These are phyloP conservation scores for Pyrenophora seminiperda DNA, from an alignment of 2,329 filamentous ascomycete genomes.

Conservation along the genomic window DNA sequence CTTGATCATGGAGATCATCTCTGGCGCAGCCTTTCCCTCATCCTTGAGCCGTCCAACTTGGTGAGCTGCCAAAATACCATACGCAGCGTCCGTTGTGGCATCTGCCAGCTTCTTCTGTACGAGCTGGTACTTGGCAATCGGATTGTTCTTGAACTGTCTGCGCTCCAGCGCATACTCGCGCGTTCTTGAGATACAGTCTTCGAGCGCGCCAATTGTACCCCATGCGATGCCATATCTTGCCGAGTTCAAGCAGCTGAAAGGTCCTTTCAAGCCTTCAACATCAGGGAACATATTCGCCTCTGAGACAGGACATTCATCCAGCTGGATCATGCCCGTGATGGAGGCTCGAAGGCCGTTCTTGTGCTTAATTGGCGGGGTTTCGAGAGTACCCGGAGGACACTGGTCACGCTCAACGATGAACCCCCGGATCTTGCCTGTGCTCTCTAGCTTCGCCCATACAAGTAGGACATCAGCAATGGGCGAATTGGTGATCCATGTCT, in stretches of 20 bases:
- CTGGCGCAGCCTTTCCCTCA: conserved; percentile 81
- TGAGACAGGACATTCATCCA: conserved; percentile 87
- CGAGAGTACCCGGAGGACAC: conserved; percentile 85
- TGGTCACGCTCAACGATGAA: conserved; percentile 86
- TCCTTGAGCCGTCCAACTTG: conserved; percentile 95
- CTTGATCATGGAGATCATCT: conserved; percentile 98
- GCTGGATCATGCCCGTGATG: conserved; percentile 96
- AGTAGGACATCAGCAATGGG: conserved; percentile 84
- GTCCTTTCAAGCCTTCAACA: conserved; percentile 83
- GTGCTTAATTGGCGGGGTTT: conserved; percentile 90
- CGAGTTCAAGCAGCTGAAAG: conserved; percentile 93
- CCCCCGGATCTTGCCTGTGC: conserved; percentile 90
- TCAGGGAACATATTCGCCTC: conserved; percentile 92
- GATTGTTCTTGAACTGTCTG: conserved; percentile 95
- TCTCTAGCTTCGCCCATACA: conserved; percentile 91
- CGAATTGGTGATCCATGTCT: conserved; percentile 96
- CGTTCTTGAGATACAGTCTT: conserved; percentile 84
- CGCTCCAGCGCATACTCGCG: conserved; percentile 88
- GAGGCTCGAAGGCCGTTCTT: conserved; percentile 94
- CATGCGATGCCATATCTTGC: conserved; percentile 93
- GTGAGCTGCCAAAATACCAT: conserved; percentile 84
- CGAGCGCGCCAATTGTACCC: conserved; percentile 89
- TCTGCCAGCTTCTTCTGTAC: conserved; percentile 98
- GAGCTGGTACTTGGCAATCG: conserved; percentile 92
- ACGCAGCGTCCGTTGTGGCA: conserved; percentile 86